These are phyloP conservation scores for Chloropicon primus DNA, from an alignment of 139 green algal species.

Conservation along the genomic window DNA sequence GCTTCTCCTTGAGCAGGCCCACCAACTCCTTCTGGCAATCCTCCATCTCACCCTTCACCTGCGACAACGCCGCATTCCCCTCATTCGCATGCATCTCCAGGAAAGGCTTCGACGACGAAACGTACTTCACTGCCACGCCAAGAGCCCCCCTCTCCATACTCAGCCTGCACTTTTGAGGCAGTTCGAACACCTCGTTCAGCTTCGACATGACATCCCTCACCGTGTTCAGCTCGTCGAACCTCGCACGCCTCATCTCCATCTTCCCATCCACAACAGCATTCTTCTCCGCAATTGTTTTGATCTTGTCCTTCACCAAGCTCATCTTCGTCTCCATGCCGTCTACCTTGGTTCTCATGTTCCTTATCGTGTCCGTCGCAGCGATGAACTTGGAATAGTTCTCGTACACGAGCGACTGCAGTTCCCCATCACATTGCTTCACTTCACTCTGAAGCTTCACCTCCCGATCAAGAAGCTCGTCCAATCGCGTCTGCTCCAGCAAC, in stretches of 20 bases:
- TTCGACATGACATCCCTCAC: neutral
- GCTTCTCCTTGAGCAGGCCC: neutral
- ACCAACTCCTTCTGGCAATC: neutral
- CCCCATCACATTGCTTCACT: constrained; percentile 78
- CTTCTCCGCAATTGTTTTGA: neutral
- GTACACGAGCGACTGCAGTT: constrained; percentile 96
- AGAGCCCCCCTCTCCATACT: neutral
- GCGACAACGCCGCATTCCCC: neutral
- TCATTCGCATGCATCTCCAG: neutral
- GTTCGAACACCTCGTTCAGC: neutral
- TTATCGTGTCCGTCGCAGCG: constrained; percentile 85
- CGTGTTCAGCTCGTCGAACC: neutral
- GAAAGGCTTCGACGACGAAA: neutral
- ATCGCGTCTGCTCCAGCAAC: constrained; percentile 31
- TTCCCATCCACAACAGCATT: neutral
- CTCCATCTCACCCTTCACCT: neutral
- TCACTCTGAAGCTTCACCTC: constrained; percentile 67
- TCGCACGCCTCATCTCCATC: neutral
- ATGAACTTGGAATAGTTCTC: constrained; percentile 99
- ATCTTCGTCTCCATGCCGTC: constrained; percentile 2
- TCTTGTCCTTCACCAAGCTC: neutral
- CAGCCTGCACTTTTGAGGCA: neutral
- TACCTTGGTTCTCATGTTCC: neutral
- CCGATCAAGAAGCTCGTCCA: constrained; percentile 59
- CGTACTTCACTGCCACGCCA: neutral